phyloP scores from a whole-genome alignment of 345 rosid species.

The Linum tenue region DNA sequence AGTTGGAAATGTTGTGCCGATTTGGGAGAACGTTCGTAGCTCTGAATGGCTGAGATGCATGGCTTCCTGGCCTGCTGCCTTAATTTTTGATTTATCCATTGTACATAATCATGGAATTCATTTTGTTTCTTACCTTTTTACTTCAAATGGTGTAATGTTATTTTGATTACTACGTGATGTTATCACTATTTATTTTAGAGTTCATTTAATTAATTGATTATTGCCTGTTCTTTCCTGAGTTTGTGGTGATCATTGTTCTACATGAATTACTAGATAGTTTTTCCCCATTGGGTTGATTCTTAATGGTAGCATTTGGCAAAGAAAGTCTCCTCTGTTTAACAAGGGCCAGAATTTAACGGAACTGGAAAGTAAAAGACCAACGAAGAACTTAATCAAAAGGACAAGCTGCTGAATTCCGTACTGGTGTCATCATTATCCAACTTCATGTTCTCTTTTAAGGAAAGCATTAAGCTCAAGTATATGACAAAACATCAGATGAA shows the following conservation, averaged over 20 bases:
- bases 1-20: too few relatives aligned
- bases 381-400: too few relatives aligned
- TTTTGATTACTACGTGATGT: slow-evolving; percentile 1
- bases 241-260: background rate
- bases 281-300: background rate
- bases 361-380: too few relatives aligned
- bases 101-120: slow-evolving; percentile 17
- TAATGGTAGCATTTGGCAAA: too few relatives aligned
- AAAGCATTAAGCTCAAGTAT: background rate
- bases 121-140: background rate
- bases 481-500: background rate
- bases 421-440: background rate
- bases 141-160: slow-evolving; percentile 2
- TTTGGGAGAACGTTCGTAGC: too few relatives aligned
- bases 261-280: background rate
- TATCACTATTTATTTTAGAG: background rate
- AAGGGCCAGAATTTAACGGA: too few relatives aligned
- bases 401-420: background rate
- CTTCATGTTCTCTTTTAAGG: too few relatives aligned
- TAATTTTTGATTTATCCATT: slow-evolving; percentile 10
- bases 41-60: slow-evolving; percentile 4
- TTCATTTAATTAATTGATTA: slow-evolving; percentile 11
- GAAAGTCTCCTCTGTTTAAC: too few relatives aligned
- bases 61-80: background rate
- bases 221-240: background rate